Base-by-base conservation (phyloP, 179 eudicot species). In the Actinidia polygama region DNA sequence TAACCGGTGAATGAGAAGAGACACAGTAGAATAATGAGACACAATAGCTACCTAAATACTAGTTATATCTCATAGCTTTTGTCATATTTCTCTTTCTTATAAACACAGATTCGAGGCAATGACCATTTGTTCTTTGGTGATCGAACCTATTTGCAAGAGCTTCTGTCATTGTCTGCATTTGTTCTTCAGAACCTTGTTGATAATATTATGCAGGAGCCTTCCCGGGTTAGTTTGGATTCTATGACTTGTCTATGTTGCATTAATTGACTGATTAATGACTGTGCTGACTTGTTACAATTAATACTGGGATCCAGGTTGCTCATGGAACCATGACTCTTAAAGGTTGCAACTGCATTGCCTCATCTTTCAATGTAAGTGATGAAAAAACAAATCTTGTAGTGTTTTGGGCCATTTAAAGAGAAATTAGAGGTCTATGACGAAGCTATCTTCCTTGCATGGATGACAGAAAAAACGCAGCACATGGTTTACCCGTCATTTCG, bases 281-380 rank as follows among this genome's bases (percentile, higher is more conserved):
- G 49, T 78, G 40, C 74, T 77, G 53, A 80, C 82, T 79, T 46
- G 14, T 70, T 46, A 19, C 10, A 64, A 73, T n/a, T 19, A 72
- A 73, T 90, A 47, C 57, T 84, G 61, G 70, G 36, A 55, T 78
- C 30, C 62, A 93, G 96, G 89, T 81, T 85, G 83, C 81, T 73
- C 93, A 94, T 47, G 94, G 96, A 84, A 90, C 75, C 78, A 66
- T 91, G 78, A 94, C 96, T 11, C 96, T 93, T 75, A 94, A 93
- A 75, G 91, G 90, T 86, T 93, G 96, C 88, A 91, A 91, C 81
- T 89, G 94, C 79, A 77, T 93, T 36, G 90, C 91, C 57, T 86
- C 91, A 54, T 84, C 85, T 80, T 84, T 89, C 81, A 58, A 68
- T 81, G 96, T 93, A 82, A 82, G 88, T 85, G 74, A 23, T 16